Base-by-base conservation (phyloP, 2,329 filamentous ascomycete genomes). In the Gnomoniopsis smithogilvyi region DNA sequence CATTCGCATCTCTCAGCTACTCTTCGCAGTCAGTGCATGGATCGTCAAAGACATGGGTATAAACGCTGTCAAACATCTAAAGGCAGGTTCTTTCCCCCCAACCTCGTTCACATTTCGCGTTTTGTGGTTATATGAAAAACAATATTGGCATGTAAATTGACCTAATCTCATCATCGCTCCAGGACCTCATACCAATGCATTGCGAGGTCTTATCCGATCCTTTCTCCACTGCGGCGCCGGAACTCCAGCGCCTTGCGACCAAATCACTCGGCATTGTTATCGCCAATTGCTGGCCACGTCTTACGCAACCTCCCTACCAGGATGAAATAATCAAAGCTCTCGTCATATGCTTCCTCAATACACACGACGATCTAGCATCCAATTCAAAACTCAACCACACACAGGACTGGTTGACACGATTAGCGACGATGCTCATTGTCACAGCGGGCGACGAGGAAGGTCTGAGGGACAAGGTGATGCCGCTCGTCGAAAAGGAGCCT, bases 181-280 rank as follows among this genome's bases (percentile, higher is more conserved):
- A 90, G 79, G 83, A 86, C 49, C 72, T 94, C 8, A 69, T 96
- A 1, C 85, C 89, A 0, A 78, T 93, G 63, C 72, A 91, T 11
- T 84, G 84, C 2, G 75, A 78, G 43, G 82, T 88, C 11, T 75
- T 96, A 55, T 80, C 83, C 2, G 86, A 92, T 67, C 86, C 90
- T 0, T 91, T 95, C 67, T 80, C 81, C 1, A 74, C 81, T 11
- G 77, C 80, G 1, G 77, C 83, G 62, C 76, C 81, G 1, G 73
- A 78, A 0, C 74, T 87, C 1, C 72, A 92, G 1, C 55, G 78
- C 1, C 76, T 81, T 0, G 80, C 85, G 0, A 70, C 80, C 2
- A 69, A 76, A 19, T 79, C 85, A 1, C 66, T 91, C 22, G 80
- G 85, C 54, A 73, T 76, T 0, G 74, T 88, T 15, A 74, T 96